A percentile compares a stretch with the other conserved stretches of the same genome.
phyloP scores from a whole-genome alignment of 331 rosid species.

The Acacia pycnantha region DNA sequence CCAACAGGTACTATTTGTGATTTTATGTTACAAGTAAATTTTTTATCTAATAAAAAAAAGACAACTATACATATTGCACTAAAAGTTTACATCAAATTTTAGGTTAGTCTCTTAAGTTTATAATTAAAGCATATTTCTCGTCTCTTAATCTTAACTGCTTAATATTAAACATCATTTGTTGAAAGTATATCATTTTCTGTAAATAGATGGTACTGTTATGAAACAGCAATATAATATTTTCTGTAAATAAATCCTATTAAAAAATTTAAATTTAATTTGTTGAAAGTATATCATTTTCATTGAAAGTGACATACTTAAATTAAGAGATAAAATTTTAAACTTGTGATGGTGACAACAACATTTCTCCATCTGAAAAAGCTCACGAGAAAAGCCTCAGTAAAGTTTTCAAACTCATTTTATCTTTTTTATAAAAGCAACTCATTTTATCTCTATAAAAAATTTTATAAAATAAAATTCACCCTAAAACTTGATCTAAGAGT shows the following conservation, averaged over 20 bases:
- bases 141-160: no score
- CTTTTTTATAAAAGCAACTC: not conserved
- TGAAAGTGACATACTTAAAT: not conserved
- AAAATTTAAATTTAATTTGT: not conserved
- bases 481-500: not conserved
- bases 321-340: not conserved
- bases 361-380: not conserved
- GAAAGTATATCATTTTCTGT: no score
- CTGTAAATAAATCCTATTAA: not conserved
- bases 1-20: not conserved
- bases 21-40: not conserved
- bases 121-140: no score
- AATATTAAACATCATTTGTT: no score
- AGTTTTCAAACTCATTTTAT: not conserved
- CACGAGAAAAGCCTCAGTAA: not conserved
- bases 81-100: not conserved
- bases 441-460: not conserved
- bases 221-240: not conserved
- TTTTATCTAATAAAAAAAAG: no score
- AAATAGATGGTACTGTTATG: no score
- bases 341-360: slow-evolving; percentile 5
- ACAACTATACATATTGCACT: not conserved
- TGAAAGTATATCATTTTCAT: not conserved
- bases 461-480: not conserved
- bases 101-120: not conserved